Base-by-base conservation (phyloP, 495 filamentous ascomycete genomes). In the Massariosphaeria phaeospora region DNA sequence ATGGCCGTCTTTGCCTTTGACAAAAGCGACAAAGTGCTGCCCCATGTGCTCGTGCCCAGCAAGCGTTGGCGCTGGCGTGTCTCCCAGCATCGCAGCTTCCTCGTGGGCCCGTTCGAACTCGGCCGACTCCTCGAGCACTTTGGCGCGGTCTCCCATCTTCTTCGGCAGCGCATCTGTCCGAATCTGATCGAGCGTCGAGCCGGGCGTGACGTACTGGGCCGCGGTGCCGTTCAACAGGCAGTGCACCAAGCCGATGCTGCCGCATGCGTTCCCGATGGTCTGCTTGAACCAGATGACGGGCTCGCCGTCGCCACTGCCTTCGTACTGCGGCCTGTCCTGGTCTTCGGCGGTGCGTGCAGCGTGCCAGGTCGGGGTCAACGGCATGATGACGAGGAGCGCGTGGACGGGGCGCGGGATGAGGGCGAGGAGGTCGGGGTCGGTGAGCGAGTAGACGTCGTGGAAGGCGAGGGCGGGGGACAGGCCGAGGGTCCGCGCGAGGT, bases 281-380 rank as follows among this genome's bases (percentile, higher is more conserved):
- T 96, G 90, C 64, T 86, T 84, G 73, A 88, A 95, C 90, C 90
- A 95, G 44, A 90, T 76, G 2, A 87, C 83, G 0, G 83, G 84
- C 48, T 84, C 81, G 0, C 52, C 5, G 43, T 76, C 67, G 0
- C 80, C 80, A 17, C 56, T 66, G 49, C 77, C 76, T 0, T 64
- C 65, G 67, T 83, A 83, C 6, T 57, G 58, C n/a, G 17, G 1
- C 29, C 46, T 58, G 15, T 55, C 49, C 26, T 38, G 31, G 34
- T 63, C 60, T 39, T 63, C 60, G 15, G 43, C 17, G 23, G 18
- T 45, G 24, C 54, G 55, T 6, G 27, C 43, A 11, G 20, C 55
- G 27, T 52, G 1, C 55, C 55, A 63, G 15, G 46, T 53, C 1
- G 50, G 45, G 3, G 61, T 60, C 34, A 56, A 2, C 11, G 62